These are phyloP conservation scores for Microstroma glucosiphilum DNA, from an alignment of 1,284 basidiomycete genomes.

Conservation along the genomic window DNA sequence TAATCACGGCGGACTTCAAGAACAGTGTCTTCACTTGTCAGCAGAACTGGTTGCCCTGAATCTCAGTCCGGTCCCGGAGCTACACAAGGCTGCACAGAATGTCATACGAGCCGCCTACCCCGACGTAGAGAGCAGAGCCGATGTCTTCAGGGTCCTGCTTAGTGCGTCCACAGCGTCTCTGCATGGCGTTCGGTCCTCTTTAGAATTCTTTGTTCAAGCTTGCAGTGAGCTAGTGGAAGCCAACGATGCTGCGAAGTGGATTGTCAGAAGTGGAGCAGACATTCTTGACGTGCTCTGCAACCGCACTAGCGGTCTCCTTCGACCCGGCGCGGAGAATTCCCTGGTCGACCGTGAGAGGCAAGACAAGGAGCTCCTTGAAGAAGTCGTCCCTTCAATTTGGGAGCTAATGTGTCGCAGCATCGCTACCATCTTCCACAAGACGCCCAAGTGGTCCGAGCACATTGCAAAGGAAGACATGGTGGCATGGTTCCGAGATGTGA, in stretches of 20 bases:
- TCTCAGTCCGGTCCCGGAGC: slow-evolving; percentile 29
- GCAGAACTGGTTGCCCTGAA: slow-evolving; percentile 29
- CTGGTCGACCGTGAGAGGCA: slow-evolving; percentile 19
- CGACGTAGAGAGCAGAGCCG: slow-evolving; percentile 30
- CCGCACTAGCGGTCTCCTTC: slow-evolving; percentile 39
- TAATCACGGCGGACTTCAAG: slow-evolving; percentile 23
- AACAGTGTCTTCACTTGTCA: slow-evolving; percentile 26
- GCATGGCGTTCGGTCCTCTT: slow-evolving; percentile 24
- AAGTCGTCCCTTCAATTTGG: slow-evolving; percentile 32
- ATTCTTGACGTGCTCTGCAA: slow-evolving; percentile 44
- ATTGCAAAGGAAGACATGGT: slow-evolving; percentile 31
- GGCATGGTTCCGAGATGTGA: slow-evolving; percentile 47
- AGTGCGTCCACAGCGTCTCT: slow-evolving; percentile 24
- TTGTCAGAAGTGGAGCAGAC: slow-evolving; percentile 42
- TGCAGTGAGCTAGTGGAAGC: slow-evolving; percentile 29
- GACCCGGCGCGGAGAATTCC: slow-evolving; percentile 36
- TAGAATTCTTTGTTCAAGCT: slow-evolving; percentile 26
- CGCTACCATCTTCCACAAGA: slow-evolving; percentile 38
- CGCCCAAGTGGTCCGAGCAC: slow-evolving; percentile 37
- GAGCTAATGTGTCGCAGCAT: slow-evolving; percentile 38
- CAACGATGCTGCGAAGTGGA: slow-evolving; percentile 37
- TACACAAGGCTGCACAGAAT: slow-evolving; percentile 34
- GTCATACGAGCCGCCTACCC: slow-evolving; percentile 35
- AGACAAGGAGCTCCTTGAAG: slow-evolving; percentile 22
- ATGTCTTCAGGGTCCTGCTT: slow-evolving; percentile 38